Conservation (phyloP, 495 filamentous ascomycete species). For the Darksidea phi region DNA sequence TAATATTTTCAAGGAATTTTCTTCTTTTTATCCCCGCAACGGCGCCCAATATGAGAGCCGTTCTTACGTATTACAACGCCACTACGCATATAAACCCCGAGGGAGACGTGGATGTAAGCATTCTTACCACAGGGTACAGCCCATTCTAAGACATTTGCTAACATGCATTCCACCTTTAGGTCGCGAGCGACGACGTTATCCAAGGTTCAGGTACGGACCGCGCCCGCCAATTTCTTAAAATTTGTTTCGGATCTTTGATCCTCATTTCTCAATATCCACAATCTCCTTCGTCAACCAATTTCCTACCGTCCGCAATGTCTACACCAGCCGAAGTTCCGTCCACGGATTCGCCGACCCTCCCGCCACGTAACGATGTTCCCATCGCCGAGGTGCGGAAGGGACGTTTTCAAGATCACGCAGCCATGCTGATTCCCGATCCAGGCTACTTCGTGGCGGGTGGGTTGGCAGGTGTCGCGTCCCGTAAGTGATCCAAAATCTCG, state of each 20-base stretch:
- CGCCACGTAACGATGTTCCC: conserved; percentile 23
- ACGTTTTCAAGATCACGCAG: conserved; percentile 41
- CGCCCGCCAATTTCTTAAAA: conserved; percentile 68
- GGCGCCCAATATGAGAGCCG: conserved; percentile 71
- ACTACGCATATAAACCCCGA: conserved; percentile 88
- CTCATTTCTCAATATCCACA: conserved; percentile 41
- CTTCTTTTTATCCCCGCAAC: conserved; percentile 86
- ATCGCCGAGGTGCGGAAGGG: conserved; percentile 22
- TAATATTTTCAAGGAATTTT: conserved; percentile 68
- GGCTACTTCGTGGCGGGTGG: conserved; percentile 97
- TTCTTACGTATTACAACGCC: conserved; percentile 88
- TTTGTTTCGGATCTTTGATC: conserved; percentile 66
- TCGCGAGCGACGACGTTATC: conserved; percentile 67
- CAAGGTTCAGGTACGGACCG: conserved; percentile 81
- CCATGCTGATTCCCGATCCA: conserved; percentile 66
- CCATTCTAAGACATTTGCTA: too few species aligned
- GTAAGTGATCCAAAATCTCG: conserved; percentile 48
- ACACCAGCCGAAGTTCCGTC: conserved; percentile 9
- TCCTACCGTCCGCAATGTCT: conserved; percentile 15
- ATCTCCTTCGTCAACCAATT: conserved; percentile 3
- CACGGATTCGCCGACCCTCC: conserved; percentile 21
- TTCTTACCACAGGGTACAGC: too few species aligned
- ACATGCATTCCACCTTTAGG: too few species aligned
- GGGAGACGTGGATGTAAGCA: conserved; percentile 81
- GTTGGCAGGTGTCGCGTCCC: conserved; percentile 84